Conservation (phyloP, 148 eudicot genomes). For the Rhododendron kiyosumense region DNA sequence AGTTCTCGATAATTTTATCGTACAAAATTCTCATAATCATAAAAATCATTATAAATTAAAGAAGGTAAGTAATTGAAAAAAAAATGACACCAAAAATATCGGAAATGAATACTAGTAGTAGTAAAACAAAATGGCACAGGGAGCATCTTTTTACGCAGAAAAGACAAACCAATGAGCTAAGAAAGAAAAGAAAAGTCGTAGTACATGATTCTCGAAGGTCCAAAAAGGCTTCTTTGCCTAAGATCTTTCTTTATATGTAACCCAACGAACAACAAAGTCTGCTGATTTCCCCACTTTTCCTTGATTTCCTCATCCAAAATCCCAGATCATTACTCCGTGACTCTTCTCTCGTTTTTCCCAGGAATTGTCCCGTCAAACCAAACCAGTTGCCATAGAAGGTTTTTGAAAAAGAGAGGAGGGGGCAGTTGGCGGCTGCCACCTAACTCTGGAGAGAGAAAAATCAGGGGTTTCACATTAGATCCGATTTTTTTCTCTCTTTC, state of each 20-base stretch:
- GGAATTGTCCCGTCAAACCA: slow-evolving; percentile 2
- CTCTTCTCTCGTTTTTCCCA: neutral
- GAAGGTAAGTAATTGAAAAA: too few relatives aligned
- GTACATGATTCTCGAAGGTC: neutral
- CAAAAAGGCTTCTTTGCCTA: neutral
- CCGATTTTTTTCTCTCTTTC: slow-evolving; percentile 1
- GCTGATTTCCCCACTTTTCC: neutral
- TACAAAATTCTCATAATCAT: too few relatives aligned
- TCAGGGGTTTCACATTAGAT: slow-evolving; percentile 31
- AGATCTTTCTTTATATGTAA: neutral
- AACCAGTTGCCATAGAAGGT: neutral
- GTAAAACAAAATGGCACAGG: too few relatives aligned
- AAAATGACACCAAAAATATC: too few relatives aligned
- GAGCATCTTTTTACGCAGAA: neutral
- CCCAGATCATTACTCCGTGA: neutral
- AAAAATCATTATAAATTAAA: too few relatives aligned
- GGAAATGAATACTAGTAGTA: too few relatives aligned
- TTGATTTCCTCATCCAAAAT: neutral
- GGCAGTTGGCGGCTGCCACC: slow-evolving; percentile 24
- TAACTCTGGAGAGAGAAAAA: slow-evolving; percentile 11
- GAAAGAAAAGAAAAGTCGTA: neutral
- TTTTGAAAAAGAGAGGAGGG: neutral
- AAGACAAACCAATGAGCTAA: neutral
- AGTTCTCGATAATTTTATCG: too few relatives aligned
- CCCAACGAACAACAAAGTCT: neutral